Conservation (phyloP, 2,329 filamentous ascomycete genomes). For the Cordyceps javanica region DNA sequence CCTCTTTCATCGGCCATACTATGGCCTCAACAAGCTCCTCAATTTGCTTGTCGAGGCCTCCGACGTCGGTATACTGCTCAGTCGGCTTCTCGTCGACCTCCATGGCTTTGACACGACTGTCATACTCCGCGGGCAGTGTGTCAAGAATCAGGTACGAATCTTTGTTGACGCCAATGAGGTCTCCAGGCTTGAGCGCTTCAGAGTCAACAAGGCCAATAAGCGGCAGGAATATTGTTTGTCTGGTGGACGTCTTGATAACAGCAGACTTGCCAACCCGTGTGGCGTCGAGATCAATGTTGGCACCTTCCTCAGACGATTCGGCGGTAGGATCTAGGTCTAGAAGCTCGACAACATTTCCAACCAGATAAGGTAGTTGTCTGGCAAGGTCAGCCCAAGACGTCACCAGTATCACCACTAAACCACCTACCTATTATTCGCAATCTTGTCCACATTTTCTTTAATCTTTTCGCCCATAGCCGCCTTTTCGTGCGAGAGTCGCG, state of each 20-base stretch:
- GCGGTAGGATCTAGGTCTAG: slow-evolving; percentile 93
- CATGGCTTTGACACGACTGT: slow-evolving; percentile 99
- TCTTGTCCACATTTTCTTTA: slow-evolving; percentile 98
- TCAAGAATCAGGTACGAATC: slow-evolving; percentile 97
- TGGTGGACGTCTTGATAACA: slow-evolving; percentile 97
- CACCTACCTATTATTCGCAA: slow-evolving; percentile 89
- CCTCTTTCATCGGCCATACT: slow-evolving; percentile 99
- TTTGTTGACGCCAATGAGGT: slow-evolving; percentile 98
- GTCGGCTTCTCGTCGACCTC: slow-evolving; percentile 99
- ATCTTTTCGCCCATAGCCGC: slow-evolving; percentile 96
- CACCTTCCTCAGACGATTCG: slow-evolving; percentile 93
- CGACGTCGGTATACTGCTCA: slow-evolving; percentile 97
- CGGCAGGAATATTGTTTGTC: slow-evolving; percentile 97
- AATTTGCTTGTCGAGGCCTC: slow-evolving; percentile 97
- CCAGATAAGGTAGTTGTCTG: slow-evolving; percentile 95
- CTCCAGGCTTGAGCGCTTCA: slow-evolving; percentile 87
- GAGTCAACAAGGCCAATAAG: slow-evolving; percentile 96
- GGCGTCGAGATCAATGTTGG: slow-evolving; percentile 96
- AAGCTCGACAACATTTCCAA: slow-evolving; percentile 96
- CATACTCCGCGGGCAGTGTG: slow-evolving; percentile 94
- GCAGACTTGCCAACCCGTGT: slow-evolving; percentile 96
- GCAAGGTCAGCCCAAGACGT: slow-evolving; percentile 5
- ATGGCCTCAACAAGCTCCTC: slow-evolving; percentile 97
- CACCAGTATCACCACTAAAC: background rate
- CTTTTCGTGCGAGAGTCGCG: slow-evolving; percentile 92